Conservation (phyloP, 345 rosid species). For the Durio zibethinus region DNA sequence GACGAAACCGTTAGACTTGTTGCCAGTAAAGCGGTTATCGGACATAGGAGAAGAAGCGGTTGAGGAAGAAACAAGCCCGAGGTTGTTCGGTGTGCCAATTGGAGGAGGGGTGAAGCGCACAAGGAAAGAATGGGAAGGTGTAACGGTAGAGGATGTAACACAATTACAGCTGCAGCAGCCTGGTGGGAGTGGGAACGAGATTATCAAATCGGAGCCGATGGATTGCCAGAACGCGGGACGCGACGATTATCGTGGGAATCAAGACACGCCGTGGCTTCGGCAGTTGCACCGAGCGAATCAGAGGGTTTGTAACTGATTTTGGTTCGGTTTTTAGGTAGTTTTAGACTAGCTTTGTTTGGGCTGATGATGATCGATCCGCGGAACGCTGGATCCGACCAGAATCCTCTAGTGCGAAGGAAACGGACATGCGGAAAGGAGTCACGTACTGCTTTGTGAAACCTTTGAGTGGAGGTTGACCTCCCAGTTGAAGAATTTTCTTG, state of each 20-base stretch:
- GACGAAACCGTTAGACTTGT: slow-evolving; percentile 33
- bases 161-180: slow-evolving; percentile 29
- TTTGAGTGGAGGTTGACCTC: neutral
- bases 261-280: slow-evolving; percentile 43
- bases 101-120: slow-evolving; percentile 50
- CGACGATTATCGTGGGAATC: neutral
- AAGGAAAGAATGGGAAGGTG: slow-evolving; percentile 26
- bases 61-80: slow-evolving; percentile 32
- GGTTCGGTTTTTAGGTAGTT: neutral
- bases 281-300: slow-evolving; percentile 34
- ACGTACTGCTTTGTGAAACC: slow-evolving; percentile 23
- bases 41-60: slow-evolving; percentile 1
- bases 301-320: slow-evolving; percentile 41
- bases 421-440: slow-evolving; percentile 17
- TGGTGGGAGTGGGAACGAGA: neutral
- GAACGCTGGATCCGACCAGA: slow-evolving; percentile 15
- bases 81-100: slow-evolving; percentile 67
- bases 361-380: neutral
- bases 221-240: slow-evolving; percentile 26
- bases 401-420: neutral
- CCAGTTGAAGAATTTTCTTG: neutral
- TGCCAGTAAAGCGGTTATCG: slow-evolving; percentile 31
- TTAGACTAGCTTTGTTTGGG: neutral
- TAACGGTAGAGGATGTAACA: slow-evolving; percentile 15
- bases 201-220: slow-evolving; percentile 37